Base-by-base conservation (phyloP, 2,329 filamentous ascomycete genomes). In the Chaetomiaceae sp. region DNA sequence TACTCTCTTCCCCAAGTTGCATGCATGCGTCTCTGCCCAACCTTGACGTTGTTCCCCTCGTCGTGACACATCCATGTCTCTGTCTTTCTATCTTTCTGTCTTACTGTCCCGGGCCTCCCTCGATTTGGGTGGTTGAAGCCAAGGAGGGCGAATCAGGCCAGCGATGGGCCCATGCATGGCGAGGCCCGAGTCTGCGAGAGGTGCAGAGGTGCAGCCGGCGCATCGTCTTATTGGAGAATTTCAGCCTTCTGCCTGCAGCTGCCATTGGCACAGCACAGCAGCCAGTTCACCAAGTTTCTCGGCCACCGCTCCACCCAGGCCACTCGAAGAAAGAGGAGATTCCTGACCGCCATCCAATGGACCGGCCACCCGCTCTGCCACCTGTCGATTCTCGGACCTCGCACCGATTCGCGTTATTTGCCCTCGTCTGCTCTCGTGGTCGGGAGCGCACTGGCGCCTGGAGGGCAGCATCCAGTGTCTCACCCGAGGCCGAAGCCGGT, bases 21-120 rank as follows among this genome's bases (percentile, higher is more conserved):
- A 51, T 50, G 47, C 50, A 60, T 61, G 59, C 59, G 59, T 61
- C 50, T 57, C 59, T 61, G 57, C 59, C 59, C 59, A 60, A 61
- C 53, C 45, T 46, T 50, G 8, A 61, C 53, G 43, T 46, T 50
- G 8, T 16, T 35, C 14, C 13, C 23, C 16, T 16, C 34, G 27
- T 41, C 31, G 35, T 2, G 16, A 2, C 23, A 31, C 35, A 27
- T 40, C 21, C 27, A 4, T 35, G 23, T 44, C 42, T 42, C 13
- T 51, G 40, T 16, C 23, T n/a, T n/a, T n/a, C n/a, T n/a, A n/a
- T n/a, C n/a, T n/a, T n/a, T n/a, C n/a, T n/a, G n/a, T n/a, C n/a
- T n/a, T n/a, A n/a, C 33, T 38, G 39, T 54, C 39, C 48, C 46
- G 37, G 42, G 27, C 27, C 38, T 48, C 48, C 38, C 23, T 21